Conservation (phyloP, 352 stramenopile genomes). For the Blastocystis sp. region DNA sequence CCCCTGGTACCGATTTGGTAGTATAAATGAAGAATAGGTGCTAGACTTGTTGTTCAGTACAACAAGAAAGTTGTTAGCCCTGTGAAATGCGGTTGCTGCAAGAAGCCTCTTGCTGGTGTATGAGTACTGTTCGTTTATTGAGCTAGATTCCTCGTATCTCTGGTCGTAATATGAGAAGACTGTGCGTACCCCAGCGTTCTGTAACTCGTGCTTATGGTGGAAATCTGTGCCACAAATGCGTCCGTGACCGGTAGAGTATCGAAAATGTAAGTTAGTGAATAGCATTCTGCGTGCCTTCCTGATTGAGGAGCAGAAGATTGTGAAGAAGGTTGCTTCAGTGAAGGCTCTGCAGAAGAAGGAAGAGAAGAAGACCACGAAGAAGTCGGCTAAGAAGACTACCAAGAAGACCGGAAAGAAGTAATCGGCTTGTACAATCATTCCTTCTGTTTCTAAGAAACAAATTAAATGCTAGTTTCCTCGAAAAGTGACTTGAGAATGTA, state of each 20-base stretch:
- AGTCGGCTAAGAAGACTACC: not conserved
- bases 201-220: conserved; percentile 94
- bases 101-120: conserved; percentile 78
- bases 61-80: conserved; percentile 87
- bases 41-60: conserved; percentile 87
- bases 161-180: conserved; percentile 76
- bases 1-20: conserved; percentile 81
- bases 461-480: conserved; percentile 60
- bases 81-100: conserved; percentile 93
- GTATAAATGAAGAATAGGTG: conserved; percentile 73
- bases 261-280: not conserved
- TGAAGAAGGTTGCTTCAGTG: conserved; percentile 96
- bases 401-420: conserved; percentile 56
- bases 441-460: conserved; percentile 30
- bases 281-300: conserved; percentile 95
- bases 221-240: conserved; percentile 85
- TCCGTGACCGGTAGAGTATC: conserved; percentile 79
- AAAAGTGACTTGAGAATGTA: conserved; percentile 66
- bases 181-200: conserved; percentile 87
- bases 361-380: conserved; percentile 60
- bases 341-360: conserved; percentile 81
- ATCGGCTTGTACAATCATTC: conserved; percentile 16
- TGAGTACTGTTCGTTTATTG: conserved; percentile 70
- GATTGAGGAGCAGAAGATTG: conserved; percentile 99
- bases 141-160: conserved; percentile 67